phyloP scores from a whole-genome alignment of 2,329 filamentous ascomycete species.

The Ophiostoma sp. region DNA sequence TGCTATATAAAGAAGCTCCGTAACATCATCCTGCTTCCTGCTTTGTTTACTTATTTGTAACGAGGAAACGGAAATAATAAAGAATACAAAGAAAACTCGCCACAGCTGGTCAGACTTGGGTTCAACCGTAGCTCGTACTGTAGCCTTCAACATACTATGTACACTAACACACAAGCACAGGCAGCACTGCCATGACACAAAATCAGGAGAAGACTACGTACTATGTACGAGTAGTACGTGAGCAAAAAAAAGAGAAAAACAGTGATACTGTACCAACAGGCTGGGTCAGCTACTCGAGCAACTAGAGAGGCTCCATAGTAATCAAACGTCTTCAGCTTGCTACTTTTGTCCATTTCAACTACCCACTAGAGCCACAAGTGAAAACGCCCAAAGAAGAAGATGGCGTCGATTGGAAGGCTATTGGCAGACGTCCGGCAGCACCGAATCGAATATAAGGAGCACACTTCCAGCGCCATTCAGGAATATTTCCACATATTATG shows the following conservation, averaged over 20 bases:
- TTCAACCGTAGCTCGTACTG: too few relatives aligned
- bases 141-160: too few relatives aligned
- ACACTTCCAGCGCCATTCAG: neutral
- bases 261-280: neutral
- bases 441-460: neutral
- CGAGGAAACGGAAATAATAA: neutral
- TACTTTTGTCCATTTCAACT: neutral
- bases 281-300: neutral
- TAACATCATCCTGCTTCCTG: too few relatives aligned
- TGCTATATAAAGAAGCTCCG: too few relatives aligned
- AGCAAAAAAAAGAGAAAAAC: neutral
- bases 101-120: too few relatives aligned
- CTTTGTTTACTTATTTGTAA: neutral
- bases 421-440: neutral
- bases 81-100: neutral
- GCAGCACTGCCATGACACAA: neutral
- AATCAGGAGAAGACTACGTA: neutral
- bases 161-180: too few relatives aligned
- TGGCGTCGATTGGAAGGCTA: neutral
- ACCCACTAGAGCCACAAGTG: neutral
- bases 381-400: neutral
- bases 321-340: conserved; percentile 1
- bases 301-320: neutral
- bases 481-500: neutral
- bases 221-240: too few relatives aligned